Evolutionary conservation across 2,329 filamentous ascomycete genomes (phyloP), one percentile per base, ranked within the genome.

Genomic region (Dothideomycetes sp.): DNA sequence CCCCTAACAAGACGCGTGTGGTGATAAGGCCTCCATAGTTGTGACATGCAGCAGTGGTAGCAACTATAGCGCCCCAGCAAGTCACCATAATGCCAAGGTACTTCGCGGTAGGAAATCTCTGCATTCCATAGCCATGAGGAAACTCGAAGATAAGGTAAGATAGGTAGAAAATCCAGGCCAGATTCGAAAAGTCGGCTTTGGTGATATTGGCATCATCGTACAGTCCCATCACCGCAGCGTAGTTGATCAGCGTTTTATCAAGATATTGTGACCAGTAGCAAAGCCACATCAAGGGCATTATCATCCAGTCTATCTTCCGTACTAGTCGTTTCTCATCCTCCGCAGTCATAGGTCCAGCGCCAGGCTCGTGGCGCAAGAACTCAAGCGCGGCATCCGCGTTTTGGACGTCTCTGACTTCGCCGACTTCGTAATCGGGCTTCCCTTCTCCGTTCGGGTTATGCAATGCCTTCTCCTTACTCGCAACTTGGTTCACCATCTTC

Each of bases 81-180:
- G 55, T 51, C 1, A 68, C 60, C 36, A 54, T 58, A 3, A 47
- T 40, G 1, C 68, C 68, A 4, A 75, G 57, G 40, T 70, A 73
- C 47, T 73, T 74, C 19, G 69, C 69, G 0, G 66, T 66, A 0
- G 71, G 71, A 1, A 74, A 54, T 5, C 65, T 60, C 48, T 75
- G 70, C 62, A 75, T 72, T 7, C 68, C 56, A 45, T 66, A 70
- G 5, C 60, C 67, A 37, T 61, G 56, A 3, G 60, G 60, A 30
- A 63, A 59, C 33, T 63, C 61, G 19, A 62, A 57, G 2, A 53
- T 52, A 4, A 63, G 49, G 43, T 60, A 61, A 1, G 54, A 51
- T 22, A 61, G 52, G 37, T 61, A 62, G 51, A 62, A 62, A 40
- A 56, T 50, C 39, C 39, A 41, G n/a, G 39, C 39, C 12, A 60